These are phyloP conservation scores for Areca catechu DNA, from an alignment of 176 grass and related monocot species.

Conservation along the genomic window DNA sequence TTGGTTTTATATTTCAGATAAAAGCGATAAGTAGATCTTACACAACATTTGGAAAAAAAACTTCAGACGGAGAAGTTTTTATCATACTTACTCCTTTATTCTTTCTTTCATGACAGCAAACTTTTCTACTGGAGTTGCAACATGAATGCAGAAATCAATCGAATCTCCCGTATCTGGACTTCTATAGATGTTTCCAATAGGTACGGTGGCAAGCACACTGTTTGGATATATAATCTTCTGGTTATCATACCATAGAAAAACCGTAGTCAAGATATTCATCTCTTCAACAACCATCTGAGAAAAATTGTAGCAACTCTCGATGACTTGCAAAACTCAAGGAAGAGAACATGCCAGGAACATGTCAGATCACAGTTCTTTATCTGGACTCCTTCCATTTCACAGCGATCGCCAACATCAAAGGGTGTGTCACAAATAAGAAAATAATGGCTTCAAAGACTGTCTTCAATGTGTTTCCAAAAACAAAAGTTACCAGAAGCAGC, in stretches of 20 bases:
- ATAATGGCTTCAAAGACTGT: constrained; percentile 82
- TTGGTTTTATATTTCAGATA: no score
- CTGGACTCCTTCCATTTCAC: constrained; percentile 77
- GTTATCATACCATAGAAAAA: constrained; percentile 87
- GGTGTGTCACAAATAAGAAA: constrained; percentile 86
- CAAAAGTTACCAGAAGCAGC: constrained; percentile 63
- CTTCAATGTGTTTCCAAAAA: constrained; percentile 91
- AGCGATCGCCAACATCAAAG: constrained; percentile 86
- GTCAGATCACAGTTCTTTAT: constrained; percentile 3
- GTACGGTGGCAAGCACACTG: constrained; percentile 56
- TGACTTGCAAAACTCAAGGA: neutral
- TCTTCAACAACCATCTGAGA: constrained; percentile 83
- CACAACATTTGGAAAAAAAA: no score
- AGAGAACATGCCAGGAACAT: neutral
- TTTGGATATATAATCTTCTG: constrained; percentile 84
- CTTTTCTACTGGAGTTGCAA: constrained; percentile 70
- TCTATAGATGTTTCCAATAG: constrained; percentile 85
- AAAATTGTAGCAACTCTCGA: constrained; percentile 7
- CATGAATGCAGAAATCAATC: constrained; percentile 63
- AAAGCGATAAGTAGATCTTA: no score
- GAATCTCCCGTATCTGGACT: constrained; percentile 94
- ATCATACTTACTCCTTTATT: constrained; percentile 40
- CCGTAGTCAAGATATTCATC: constrained; percentile 90
- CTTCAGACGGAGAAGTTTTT: no score
- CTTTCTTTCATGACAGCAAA: constrained; percentile 82